Conservation (phyloP, 441 rosid species). For the Sinapis alba region DNA sequence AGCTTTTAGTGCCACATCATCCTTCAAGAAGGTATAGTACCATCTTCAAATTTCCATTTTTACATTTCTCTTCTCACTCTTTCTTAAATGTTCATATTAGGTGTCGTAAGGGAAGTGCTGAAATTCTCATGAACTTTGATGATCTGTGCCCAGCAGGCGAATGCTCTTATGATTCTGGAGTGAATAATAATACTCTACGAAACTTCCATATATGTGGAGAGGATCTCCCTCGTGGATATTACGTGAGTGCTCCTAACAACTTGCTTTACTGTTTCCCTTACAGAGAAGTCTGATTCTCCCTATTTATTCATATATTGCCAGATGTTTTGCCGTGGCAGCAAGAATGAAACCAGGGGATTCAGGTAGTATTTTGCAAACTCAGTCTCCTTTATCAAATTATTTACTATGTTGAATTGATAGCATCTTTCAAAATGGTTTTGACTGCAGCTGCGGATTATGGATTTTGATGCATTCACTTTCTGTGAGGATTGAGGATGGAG, state of each 20-base stretch:
- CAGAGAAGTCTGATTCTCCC: constrained; percentile 13
- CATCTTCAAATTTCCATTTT: constrained; percentile 4
- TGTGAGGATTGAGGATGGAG: constrained; percentile 78
- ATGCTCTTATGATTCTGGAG: constrained; percentile 44
- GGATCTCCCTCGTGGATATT: constrained; percentile 93
- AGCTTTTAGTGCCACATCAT: constrained; percentile 88
- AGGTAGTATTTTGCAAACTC: constrained; percentile 55
- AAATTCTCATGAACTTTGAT: constrained; percentile 76
- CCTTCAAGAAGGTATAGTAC: constrained; percentile 72
- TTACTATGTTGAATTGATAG: not conserved
- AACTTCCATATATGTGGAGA: constrained; percentile 79
- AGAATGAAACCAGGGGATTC: constrained; percentile 89
- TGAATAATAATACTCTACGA: constrained; percentile 43
- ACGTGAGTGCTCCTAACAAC: constrained; percentile 51
- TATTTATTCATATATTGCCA: constrained; percentile 38
- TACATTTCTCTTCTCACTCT: constrained; percentile 11
- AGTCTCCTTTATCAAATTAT: not conserved
- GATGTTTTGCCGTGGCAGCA: constrained; percentile 96
- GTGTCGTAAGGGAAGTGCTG: constrained; percentile 93
- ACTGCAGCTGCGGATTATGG: constrained; percentile 92
- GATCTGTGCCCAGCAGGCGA: constrained; percentile 59
- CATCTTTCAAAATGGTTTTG: constrained; percentile 4
- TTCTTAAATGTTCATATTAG: too few relatives aligned
- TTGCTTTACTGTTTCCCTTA: not conserved
- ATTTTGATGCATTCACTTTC: constrained; percentile 88